Base-by-base conservation (phyloP, 1,139 yeast genomes). In the Taphrina betulina region DNA sequence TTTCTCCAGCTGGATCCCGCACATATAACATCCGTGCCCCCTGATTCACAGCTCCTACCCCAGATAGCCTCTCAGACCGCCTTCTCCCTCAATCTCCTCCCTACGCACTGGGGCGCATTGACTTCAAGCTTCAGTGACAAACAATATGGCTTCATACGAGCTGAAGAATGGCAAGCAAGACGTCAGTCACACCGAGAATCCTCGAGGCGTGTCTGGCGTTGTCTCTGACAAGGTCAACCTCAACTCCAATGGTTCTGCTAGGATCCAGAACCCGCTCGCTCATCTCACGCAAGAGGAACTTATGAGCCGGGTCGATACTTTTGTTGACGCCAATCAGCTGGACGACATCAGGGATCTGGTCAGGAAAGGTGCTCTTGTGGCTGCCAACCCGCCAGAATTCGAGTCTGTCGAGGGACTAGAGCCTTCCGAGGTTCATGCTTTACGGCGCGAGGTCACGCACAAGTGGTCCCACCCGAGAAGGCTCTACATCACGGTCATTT, bases 291-390 rank as follows among this genome's bases (percentile, higher is more conserved):
- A 80, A 60, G 77, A 78, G 28, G 85, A 83, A 66, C 86, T 81
- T 5, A 77, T 80, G 76, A 76, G 74, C 59, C 81, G 84, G 81
- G 95, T 92, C 23, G 74, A 84, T 59, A 75, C 76, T 60, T 86
- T 83, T 68, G 90, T 90, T 23, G 66, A 70, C 37, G 22, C 22
- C n/a, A 38, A 52, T 19, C 31, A 52, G 17, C 29, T 52, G 37
- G 28, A 35, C 26, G 56, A 52, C 51, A 34, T 52, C 22, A 8
- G 37, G 20, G 50, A 41, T 23, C 35, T 81, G 52, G 83, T 87
- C 67, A 81, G 82, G 16, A 75, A 77, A 44, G 95, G 85, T 23
- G 95, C 95, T 1, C 83, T 88, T 1, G 71, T 85, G 42, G 90
- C 95, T 1, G 78, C 89, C 66, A 70, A 75, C 36, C 92, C 92